A percentile compares a stretch with the other conserved stretches of the same genome.
Conservation (phyloP, 2,329 filamentous ascomycete genomes). For the Alternaria arbusti region DNA sequence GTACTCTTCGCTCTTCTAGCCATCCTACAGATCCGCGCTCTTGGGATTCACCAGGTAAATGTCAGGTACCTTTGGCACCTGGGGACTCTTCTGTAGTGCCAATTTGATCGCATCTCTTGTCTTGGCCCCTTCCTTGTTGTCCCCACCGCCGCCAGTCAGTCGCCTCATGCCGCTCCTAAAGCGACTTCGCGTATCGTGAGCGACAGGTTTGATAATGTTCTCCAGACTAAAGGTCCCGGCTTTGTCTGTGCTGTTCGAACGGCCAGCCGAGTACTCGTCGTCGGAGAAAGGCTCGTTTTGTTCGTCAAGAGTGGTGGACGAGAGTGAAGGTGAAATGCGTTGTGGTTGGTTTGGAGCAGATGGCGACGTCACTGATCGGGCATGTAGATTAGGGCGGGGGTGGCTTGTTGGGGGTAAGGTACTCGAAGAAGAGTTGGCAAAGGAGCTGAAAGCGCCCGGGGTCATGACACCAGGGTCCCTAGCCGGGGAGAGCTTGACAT, state of each 20-base stretch:
- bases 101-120: constrained; percentile 45
- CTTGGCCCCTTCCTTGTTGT: constrained; percentile 49
- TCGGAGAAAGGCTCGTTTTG: constrained; percentile 78
- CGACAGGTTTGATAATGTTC: constrained; percentile 66
- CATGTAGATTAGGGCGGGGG: constrained; percentile 72
- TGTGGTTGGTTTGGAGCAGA: constrained; percentile 57
- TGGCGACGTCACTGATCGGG: constrained; percentile 85
- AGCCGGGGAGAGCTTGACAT: constrained; percentile 66
- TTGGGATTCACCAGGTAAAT: constrained; percentile 51
- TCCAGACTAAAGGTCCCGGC: constrained; percentile 30
- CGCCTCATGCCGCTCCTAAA: constrained; percentile 65
- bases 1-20: not conserved
- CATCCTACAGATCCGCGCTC: constrained; percentile 38
- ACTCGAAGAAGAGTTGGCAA: constrained; percentile 35
- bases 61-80: constrained; percentile 57
- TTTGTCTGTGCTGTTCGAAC: constrained; percentile 35
- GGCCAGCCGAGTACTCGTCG: constrained; percentile 65
- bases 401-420: constrained; percentile 25
- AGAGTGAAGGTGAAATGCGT: constrained; percentile 57
- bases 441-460: constrained; percentile 62
- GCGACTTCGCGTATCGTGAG: constrained; percentile 58
- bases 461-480: constrained; percentile 61
- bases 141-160: constrained; percentile 63
- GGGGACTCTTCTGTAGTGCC: constrained; percentile 51
- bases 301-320: constrained; percentile 78